A percentile compares a stretch with the other conserved stretches of the same genome.
These are phyloP conservation scores for Brachypodium distachyon DNA, from an alignment of 202 grass and related monocot genomes.

Conservation along the genomic window DNA sequence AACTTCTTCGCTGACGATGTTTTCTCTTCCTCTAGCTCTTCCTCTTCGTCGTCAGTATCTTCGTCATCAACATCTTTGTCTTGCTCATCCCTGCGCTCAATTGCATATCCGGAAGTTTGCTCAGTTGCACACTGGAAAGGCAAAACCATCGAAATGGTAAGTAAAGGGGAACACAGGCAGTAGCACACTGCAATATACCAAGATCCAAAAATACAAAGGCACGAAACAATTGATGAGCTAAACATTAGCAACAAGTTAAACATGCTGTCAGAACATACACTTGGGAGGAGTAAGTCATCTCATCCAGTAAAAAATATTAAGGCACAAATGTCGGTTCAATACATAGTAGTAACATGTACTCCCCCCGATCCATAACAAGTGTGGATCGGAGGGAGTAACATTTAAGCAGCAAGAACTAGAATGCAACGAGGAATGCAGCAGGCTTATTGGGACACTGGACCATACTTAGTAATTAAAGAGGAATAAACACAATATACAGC, in stretches of 20 bases:
- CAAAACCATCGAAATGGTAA: neutral
- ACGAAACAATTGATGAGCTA: neutral
- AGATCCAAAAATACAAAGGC: neutral
- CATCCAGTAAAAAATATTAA: neutral
- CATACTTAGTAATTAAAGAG: no score
- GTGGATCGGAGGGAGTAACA: no score
- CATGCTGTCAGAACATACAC: neutral
- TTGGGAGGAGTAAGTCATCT: neutral
- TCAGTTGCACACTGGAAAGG: constrained; percentile 31
- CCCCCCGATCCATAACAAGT: neutral
- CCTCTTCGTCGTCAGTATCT: constrained; percentile 29
- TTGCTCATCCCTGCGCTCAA: constrained; percentile 18
- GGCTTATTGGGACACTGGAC: no score
- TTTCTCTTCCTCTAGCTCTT: constrained; percentile 36
- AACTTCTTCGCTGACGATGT: constrained; percentile 66
- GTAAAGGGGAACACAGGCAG: neutral
- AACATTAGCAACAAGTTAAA: neutral
- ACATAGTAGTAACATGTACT: no score
- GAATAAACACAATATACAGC: no score
- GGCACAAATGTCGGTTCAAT: neutral
- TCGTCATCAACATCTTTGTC: constrained; percentile 39
- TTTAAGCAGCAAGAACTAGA: no score
- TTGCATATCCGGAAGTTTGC: constrained; percentile 14
- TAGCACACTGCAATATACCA: neutral
- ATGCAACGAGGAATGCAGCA: no score